phyloP scores from a whole-genome alignment of 129 eudicot species.

The Artemisia tridentata region DNA sequence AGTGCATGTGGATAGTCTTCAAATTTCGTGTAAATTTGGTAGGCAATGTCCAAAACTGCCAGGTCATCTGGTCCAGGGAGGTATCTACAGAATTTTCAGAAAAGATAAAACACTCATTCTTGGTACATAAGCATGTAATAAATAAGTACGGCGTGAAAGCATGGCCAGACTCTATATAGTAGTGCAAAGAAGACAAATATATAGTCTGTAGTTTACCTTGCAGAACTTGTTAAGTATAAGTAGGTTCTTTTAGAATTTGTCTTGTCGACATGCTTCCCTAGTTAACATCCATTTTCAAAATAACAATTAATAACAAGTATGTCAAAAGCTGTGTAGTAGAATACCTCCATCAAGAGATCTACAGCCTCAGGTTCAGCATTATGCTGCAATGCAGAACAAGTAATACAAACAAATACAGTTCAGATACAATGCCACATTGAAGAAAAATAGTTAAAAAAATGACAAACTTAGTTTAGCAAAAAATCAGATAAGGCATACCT shows the following conservation, averaged over 20 bases:
- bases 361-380: constrained; percentile 99
- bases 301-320: no score
- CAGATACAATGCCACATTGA: background rate
- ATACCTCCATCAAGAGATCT: constrained; percentile 98
- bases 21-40: no score
- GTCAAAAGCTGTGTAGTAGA: no score
- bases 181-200: constrained; percentile 14
- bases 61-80: no score
- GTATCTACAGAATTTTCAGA: no score
- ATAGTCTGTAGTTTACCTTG: constrained; percentile 46
- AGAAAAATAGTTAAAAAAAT: constrained; percentile 7
- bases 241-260: constrained; percentile 73
- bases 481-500: constrained; percentile 45
- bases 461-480: background rate
- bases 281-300: background rate
- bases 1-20: no score
- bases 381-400: constrained; percentile 59
- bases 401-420: background rate
- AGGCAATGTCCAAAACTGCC: no score
- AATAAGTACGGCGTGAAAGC: no score
- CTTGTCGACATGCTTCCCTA: constrained; percentile 61
- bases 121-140: no score
- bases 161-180: no score
- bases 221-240: constrained; percentile 67
- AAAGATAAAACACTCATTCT: no score